Percentiles rank a stretch among this genome's conserved stretches.
Evolutionary conservation across 1,284 basidiomycete species (phyloP).

Genomic region (Cutaneotrichosporon dermatis): DNA sequence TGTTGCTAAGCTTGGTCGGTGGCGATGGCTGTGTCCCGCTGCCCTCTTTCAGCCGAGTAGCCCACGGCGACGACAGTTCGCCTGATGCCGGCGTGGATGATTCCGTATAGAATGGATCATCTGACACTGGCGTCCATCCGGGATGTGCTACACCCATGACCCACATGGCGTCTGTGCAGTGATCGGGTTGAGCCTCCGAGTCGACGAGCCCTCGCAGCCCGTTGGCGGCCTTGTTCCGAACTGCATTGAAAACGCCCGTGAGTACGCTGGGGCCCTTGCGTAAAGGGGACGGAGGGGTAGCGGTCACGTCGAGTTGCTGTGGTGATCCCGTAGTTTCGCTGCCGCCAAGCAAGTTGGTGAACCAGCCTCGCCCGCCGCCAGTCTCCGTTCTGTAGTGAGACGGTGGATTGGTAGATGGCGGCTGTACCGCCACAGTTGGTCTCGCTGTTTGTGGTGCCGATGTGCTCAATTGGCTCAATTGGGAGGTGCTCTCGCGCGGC

Average conservation of each 20-base stretch:
- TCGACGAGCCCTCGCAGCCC: constrained; percentile 74
- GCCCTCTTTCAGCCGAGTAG: constrained; percentile 8
- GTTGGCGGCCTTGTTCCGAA: constrained; percentile 46
- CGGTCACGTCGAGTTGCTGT: not conserved
- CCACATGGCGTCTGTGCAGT: constrained; percentile 74
- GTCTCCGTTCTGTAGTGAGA: constrained; percentile 6
- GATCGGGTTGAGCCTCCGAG: constrained; percentile 70
- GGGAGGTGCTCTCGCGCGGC: constrained; percentile 21
- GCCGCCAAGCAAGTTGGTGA: constrained; percentile 36
- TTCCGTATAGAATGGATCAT: not conserved
- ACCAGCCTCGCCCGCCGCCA: constrained; percentile 42
- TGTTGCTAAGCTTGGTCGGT: constrained; percentile 43
- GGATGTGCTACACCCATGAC: constrained; percentile 71
- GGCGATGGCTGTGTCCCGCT: constrained; percentile 8
- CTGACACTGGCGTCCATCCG: constrained; percentile 43
- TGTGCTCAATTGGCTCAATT: constrained; percentile 22
- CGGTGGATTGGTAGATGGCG: constrained; percentile 19
- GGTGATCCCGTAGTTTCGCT: constrained; percentile 5
- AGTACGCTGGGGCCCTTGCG: constrained; percentile 38
- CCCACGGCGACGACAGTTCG: constrained; percentile 9
- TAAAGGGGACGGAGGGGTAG: constrained; percentile 30
- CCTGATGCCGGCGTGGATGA: not conserved
- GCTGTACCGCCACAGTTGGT: not conserved
- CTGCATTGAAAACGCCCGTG: constrained; percentile 41
- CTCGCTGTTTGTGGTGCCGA: constrained; percentile 21